These are phyloP conservation scores for Hibiscus syriacus DNA, from an alignment of 345 rosid species.

Conservation along the genomic window DNA sequence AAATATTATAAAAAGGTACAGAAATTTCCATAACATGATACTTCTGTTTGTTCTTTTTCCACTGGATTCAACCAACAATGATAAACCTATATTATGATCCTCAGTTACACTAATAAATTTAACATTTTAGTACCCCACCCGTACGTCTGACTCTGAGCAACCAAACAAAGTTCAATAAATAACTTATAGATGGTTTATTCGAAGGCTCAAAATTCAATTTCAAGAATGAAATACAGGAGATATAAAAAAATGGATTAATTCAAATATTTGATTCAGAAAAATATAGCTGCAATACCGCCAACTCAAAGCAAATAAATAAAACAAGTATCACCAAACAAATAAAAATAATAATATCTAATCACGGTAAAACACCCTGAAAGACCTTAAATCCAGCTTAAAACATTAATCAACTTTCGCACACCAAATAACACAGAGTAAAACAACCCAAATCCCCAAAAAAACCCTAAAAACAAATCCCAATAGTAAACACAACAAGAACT, in stretches of 20 bases:
- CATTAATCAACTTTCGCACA: conserved; percentile 1
- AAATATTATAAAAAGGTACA: background rate
- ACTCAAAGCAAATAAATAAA: background rate
- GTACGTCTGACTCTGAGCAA: background rate
- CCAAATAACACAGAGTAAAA: conserved; percentile 2
- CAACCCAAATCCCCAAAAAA: background rate
- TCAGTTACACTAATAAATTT: background rate
- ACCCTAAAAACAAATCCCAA: background rate
- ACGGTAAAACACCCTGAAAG: background rate
- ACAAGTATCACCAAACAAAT: background rate
- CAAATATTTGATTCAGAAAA: background rate
- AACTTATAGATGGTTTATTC: background rate
- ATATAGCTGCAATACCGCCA: background rate
- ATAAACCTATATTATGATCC: background rate
- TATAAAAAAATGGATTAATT: background rate
- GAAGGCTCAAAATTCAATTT: background rate
- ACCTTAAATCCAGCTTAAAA: background rate
- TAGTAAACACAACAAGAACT: background rate
- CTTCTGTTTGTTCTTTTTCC: too few relatives aligned
- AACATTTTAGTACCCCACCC: background rate
- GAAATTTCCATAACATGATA: background rate
- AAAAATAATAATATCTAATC: background rate
- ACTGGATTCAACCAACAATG: background rate
- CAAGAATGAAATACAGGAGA: background rate
- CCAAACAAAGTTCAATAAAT: background rate